Percentiles rank a stretch among this genome's conserved stretches.
Evolutionary conservation across 1,284 basidiomycete species (phyloP).

Genomic region (Cutaneotrichosporon mucoides): DNA sequence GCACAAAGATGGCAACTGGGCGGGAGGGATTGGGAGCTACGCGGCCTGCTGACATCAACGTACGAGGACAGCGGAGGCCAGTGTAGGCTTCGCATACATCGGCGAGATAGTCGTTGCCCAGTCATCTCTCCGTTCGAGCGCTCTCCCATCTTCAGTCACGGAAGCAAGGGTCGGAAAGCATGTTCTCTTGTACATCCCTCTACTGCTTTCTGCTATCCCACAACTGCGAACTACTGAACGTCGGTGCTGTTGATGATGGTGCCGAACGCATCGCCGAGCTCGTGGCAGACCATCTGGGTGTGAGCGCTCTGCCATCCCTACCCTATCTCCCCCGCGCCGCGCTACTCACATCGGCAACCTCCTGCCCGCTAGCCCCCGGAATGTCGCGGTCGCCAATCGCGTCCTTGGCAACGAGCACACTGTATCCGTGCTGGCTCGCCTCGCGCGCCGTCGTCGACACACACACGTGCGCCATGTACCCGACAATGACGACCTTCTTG

Average conservation of each 20-base stretch:
- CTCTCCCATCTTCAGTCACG: too few species aligned
- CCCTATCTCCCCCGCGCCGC: too few species aligned
- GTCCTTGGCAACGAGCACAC: constrained; percentile 23
- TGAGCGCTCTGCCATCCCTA: too few species aligned
- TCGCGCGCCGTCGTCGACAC: constrained; percentile 28
- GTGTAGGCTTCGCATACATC: too few species aligned
- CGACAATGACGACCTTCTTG: constrained; percentile 22
- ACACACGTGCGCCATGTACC: constrained; percentile 34
- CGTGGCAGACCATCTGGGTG: constrained; percentile 11
- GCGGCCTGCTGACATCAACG: too few species aligned
- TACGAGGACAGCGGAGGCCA: too few species aligned
- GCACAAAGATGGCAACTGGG: too few species aligned
- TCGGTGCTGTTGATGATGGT: constrained; percentile 17
- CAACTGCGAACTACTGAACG: constrained; percentile 3
- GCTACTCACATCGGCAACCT: constrained; percentile 13
- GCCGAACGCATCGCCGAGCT: constrained; percentile 19
- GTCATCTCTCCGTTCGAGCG: too few species aligned
- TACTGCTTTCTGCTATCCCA: not conserved
- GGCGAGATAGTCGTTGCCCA: too few species aligned
- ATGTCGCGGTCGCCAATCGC: constrained; percentile 32
- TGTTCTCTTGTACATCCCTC: too few species aligned
- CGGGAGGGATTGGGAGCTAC: too few species aligned
- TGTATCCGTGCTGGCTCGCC: constrained; percentile 25
- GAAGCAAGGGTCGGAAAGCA: too few species aligned
- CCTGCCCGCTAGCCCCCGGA: constrained; percentile 21